These are phyloP conservation scores for Solanum piurae DNA, from an alignment of 257 asterid genomes.

Conservation along the genomic window DNA sequence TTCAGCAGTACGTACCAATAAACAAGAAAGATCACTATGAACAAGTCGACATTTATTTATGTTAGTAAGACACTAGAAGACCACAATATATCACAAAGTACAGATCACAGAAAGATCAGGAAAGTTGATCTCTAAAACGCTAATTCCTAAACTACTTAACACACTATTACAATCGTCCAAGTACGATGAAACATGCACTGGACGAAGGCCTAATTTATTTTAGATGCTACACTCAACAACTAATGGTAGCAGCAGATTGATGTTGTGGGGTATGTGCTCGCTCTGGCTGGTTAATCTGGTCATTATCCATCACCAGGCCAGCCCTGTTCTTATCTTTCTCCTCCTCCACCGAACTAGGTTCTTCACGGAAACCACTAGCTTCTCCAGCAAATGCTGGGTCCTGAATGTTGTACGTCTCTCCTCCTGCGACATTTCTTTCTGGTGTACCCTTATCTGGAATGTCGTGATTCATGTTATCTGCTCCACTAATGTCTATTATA, in stretches of 20 bases:
- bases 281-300: constrained; percentile 35
- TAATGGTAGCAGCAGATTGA: constrained; percentile 57
- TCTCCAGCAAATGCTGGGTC: not conserved
- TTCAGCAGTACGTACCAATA: not conserved
- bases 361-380: not conserved
- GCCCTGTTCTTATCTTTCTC: constrained; percentile 26
- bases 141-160: not conserved
- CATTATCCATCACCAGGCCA: constrained; percentile 23
- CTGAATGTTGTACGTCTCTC: not conserved
- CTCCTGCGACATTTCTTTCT: not conserved
- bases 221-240: constrained; percentile 37
- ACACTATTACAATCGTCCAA: not conserved
- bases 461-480: not conserved
- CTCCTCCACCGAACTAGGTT: constrained; percentile 7
- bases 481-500: not conserved
- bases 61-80: not conserved
- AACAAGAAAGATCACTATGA: not conserved
- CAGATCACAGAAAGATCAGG: not conserved
- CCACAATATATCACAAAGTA: not conserved
- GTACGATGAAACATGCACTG: not conserved
- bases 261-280: constrained; percentile 27
- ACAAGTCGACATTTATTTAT: not conserved
- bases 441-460: not conserved
- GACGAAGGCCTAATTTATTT: not conserved
- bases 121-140: not conserved